phyloP scores from a whole-genome alignment of 352 stramenopile species.

The Aphanomyces cochlioides region DNA sequence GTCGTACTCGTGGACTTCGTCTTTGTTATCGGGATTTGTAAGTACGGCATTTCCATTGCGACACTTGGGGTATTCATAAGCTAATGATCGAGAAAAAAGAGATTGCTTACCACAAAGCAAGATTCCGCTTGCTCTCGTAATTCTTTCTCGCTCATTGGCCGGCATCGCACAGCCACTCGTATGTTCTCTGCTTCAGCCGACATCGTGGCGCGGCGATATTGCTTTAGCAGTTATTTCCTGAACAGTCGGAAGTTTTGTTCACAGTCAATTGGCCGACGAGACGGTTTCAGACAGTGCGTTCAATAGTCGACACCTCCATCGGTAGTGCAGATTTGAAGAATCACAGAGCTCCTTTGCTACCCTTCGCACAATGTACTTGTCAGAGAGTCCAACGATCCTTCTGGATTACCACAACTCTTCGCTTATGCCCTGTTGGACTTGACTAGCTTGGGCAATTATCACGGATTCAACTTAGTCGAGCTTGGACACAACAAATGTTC shows the following conservation, averaged over 20 bases:
- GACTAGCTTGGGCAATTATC: too few species aligned
- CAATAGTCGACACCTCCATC: too few species aligned
- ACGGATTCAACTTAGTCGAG: too few species aligned
- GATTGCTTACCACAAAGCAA: constrained; percentile 45
- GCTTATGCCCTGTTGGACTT: too few species aligned
- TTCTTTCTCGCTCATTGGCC: constrained; percentile 89
- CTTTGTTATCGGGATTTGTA: constrained; percentile 76
- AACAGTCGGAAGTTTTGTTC: neutral
- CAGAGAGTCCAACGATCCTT: too few species aligned
- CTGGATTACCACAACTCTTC: too few species aligned
- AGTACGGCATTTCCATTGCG: constrained; percentile 73
- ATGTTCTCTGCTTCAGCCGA: constrained; percentile 81
- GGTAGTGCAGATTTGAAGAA: too few species aligned
- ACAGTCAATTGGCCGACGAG: too few species aligned
- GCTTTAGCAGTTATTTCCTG: neutral
- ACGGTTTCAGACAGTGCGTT: too few species aligned
- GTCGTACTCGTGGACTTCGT: constrained; percentile 55
- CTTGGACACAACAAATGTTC: too few species aligned
- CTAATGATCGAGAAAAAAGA: neutral
- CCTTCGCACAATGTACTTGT: too few species aligned
- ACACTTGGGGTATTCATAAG: constrained; percentile 25
- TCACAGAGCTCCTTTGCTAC: too few species aligned
- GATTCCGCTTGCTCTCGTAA: constrained; percentile 65
- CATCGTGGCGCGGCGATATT: neutral
- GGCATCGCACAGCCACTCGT: constrained; percentile 87